Base-by-base conservation (phyloP, 2,329 filamentous ascomycete genomes). In the Aspergillus persii region DNA sequence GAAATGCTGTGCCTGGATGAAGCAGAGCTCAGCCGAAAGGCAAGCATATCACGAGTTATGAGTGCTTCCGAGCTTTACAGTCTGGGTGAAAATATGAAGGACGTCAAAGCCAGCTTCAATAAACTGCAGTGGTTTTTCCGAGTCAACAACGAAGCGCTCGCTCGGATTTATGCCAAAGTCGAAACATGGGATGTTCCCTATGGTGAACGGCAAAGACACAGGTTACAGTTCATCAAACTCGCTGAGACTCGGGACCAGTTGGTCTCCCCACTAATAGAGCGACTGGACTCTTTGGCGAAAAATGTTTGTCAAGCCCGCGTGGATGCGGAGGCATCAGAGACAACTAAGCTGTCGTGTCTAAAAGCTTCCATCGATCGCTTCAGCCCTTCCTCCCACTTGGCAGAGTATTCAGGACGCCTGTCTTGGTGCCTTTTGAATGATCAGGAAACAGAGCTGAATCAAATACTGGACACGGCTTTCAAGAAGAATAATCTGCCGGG, bases 141-240 rank as follows among this genome's bases (percentile, higher is more conserved):
- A 12, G 59, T 69, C 39, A 69, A 69, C 51, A 23, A 53, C 11
- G 58, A 67, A 48, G 67, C 61, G 12, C 56, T 66, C n/a, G n/a
- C 50, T 8, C 63, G 59, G 46, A 49, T 64, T 9, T 54, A 53
- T 49, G 7, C 33, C 3, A 61, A 61, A n/a, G 5, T 62, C 4
- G 55, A 61, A 48, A 52, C 23, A 27, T 8, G 6, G 8, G 18
- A 26, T 12, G 29, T n/a, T 2, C 15, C 30, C 7, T 23, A 23
- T 23, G 18, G 2, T 23, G 9, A 11, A 26, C 23, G 49, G 53
- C 30, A 31, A n/a, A 29, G 18, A 11, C 44, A 44, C 12, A 56
- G 56, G 9, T 53, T 8, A 3, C 47, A 18, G n/a, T 61, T 55
- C 58, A 11, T 23, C 7, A 30, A 33, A 12, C 50, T 29, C n/a